Percentiles rank a stretch among this genome's conserved stretches.
Evolutionary conservation across 352 stramenopile genomes (phyloP).

Genomic region (Phytophthora palmivora): DNA sequence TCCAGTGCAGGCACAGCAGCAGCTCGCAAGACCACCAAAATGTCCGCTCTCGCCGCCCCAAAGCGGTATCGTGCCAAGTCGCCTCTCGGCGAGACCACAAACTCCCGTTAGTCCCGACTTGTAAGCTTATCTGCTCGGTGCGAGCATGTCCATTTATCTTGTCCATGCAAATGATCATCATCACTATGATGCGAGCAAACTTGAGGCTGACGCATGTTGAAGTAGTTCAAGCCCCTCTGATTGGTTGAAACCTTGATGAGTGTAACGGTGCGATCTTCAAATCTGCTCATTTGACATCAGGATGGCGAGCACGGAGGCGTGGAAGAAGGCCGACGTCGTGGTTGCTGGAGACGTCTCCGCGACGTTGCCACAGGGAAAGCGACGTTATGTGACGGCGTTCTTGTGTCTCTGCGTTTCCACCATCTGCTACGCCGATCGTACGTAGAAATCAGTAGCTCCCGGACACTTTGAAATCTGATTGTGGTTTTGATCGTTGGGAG

Average conservation of each 20-base stretch:
- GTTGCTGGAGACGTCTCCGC: slow-evolving; percentile 7
- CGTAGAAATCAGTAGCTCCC: neutral
- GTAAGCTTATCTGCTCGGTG: slow-evolving; percentile 34
- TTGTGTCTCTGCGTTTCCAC: slow-evolving; percentile 80
- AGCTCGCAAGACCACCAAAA: slow-evolving; percentile 31
- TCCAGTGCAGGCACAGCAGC: slow-evolving; percentile 8
- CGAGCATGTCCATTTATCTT: slow-evolving; percentile 25
- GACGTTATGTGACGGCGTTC: slow-evolving; percentile 76
- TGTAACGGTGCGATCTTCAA: slow-evolving; percentile 23
- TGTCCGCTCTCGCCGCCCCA: slow-evolving; percentile 32
- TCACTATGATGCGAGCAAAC: too few relatives aligned
- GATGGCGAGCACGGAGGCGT: slow-evolving; percentile 23
- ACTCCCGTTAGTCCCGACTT: slow-evolving; percentile 37
- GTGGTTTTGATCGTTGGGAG: slow-evolving; percentile 7
- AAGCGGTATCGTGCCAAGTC: slow-evolving; percentile 47
- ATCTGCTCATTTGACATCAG: slow-evolving; percentile 28
- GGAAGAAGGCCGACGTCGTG: slow-evolving; percentile 26
- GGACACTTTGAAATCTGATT: slow-evolving; percentile 19
- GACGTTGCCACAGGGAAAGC: slow-evolving; percentile 38
- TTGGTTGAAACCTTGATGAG: slow-evolving; percentile 40
- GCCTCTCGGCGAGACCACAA: slow-evolving; percentile 37
- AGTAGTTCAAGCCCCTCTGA: slow-evolving; percentile 16
- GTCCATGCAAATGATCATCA: too few relatives aligned
- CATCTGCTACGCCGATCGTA: slow-evolving; percentile 89
- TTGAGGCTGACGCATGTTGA: slow-evolving; percentile 17